phyloP scores from a whole-genome alignment of 176 grass and related monocot genomes.

The Juncus effusus region DNA sequence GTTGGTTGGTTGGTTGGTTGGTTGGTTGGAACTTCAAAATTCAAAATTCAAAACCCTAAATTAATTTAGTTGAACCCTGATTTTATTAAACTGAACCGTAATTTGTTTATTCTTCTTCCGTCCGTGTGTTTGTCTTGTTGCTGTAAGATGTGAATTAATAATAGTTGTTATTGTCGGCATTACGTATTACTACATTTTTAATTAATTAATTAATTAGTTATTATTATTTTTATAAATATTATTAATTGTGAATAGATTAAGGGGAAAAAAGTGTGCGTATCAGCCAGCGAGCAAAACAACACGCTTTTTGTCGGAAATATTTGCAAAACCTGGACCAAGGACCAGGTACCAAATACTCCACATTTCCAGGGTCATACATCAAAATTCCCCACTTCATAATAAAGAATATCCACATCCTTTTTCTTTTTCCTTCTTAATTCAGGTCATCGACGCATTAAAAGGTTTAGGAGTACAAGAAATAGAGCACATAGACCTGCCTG shows the following conservation, averaged over 20 bases:
- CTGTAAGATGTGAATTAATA: too few relatives aligned
- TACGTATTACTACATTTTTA: too few relatives aligned
- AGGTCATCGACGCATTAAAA: conserved; percentile 58
- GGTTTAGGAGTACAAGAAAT: conserved; percentile 48
- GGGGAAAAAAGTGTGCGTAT: conserved; percentile 59
- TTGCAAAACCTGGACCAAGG: conserved; percentile 78
- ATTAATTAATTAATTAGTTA: too few relatives aligned
- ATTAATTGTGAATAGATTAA: conserved; percentile 39
- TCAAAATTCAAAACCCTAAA: conserved; percentile 14
- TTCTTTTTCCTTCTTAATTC: conserved; percentile 18
- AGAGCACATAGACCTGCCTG: conserved; percentile 42
- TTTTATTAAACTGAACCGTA: too few relatives aligned
- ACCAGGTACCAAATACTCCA: conserved; percentile 42
- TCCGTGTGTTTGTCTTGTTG: too few relatives aligned
- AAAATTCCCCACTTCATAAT: not conserved
- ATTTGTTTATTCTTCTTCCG: too few relatives aligned
- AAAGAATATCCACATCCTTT: conserved; percentile 22
- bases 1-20: conserved; percentile 18
- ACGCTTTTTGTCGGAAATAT: conserved; percentile 72
- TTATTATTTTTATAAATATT: too few relatives aligned
- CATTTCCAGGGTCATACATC: not conserved
- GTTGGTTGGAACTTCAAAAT: too few relatives aligned
- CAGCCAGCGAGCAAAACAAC: conserved; percentile 43
- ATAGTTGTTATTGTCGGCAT: too few relatives aligned
- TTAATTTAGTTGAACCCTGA: not conserved